phyloP scores from a whole-genome alignment of 257 asterid genomes.

The Haberlea rhodopensis region DNA sequence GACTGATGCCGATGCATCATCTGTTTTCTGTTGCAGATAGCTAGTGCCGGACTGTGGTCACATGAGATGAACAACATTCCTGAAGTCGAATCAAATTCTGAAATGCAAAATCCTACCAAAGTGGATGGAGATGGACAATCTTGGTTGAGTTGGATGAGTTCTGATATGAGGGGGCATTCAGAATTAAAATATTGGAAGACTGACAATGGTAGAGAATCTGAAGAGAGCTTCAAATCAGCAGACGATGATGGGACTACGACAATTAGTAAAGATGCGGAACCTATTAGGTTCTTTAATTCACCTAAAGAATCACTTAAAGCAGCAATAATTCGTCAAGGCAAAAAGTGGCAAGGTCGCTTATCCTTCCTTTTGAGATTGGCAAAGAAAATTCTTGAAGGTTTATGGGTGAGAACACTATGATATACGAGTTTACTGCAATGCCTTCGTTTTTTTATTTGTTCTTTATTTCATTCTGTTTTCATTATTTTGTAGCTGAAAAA shows the following conservation, averaged over 20 bases:
- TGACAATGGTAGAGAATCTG: slow-evolving; percentile 54
- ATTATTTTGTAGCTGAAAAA: neutral
- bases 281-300: slow-evolving; percentile 53
- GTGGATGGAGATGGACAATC: slow-evolving; percentile 47
- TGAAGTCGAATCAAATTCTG: no score
- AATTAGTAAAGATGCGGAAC: slow-evolving; percentile 54
- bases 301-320: slow-evolving; percentile 85
- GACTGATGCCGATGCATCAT: slow-evolving; percentile 10
- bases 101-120: no score
- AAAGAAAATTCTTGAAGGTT: slow-evolving; percentile 74
- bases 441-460: neutral
- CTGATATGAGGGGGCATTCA: slow-evolving; percentile 49
- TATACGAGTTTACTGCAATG: neutral
- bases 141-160: slow-evolving; percentile 71
- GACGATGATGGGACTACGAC: slow-evolving; percentile 44
- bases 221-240: slow-evolving; percentile 41
- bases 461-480: slow-evolving; percentile 18
- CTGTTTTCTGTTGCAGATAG: slow-evolving; percentile 56
- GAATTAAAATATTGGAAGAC: slow-evolving; percentile 45
- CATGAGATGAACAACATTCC: slow-evolving; percentile 34
- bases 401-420: slow-evolving; percentile 68
- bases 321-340: slow-evolving; percentile 61
- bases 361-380: slow-evolving; percentile 66
- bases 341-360: slow-evolving; percentile 88
- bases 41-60: slow-evolving; percentile 82